Evolutionary conservation across 805 yeast genomes (phyloP).

Genomic region (Candida maltosa): DNA sequence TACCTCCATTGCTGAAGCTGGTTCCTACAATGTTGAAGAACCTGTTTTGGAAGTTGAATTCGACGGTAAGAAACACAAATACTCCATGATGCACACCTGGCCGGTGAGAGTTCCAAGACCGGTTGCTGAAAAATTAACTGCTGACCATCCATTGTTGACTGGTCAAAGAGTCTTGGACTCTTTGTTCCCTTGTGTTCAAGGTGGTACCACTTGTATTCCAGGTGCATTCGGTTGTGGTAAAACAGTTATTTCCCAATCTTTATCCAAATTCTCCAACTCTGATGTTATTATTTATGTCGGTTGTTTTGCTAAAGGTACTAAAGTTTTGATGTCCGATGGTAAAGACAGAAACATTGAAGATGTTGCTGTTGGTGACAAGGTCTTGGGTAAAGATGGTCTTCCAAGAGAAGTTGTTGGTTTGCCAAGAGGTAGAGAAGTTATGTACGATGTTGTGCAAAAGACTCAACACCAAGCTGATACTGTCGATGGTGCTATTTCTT

Average conservation of each 20-base stretch:
- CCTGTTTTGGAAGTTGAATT: constrained; percentile 90
- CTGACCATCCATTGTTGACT: constrained; percentile 92
- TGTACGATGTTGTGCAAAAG: constrained; percentile 34
- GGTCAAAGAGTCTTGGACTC: constrained; percentile 99
- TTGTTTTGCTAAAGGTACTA: constrained; percentile 34
- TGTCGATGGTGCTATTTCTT: constrained; percentile 14
- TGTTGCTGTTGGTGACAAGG: constrained; percentile 33
- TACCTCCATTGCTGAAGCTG: constrained; percentile 82
- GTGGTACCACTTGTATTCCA: constrained; percentile 99
- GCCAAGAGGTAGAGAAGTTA: constrained; percentile 41
- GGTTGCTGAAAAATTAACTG: constrained; percentile 88
- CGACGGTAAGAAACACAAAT: constrained; percentile 75
- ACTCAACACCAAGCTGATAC: constrained; percentile 16
- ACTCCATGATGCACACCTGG: constrained; percentile 98
- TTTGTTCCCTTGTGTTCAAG: constrained; percentile 98
- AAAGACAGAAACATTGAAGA: constrained; percentile 26
- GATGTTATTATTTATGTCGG: constrained; percentile 96
- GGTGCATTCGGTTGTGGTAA: constrained; percentile 99
- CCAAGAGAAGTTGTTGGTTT: constrained; percentile 36
- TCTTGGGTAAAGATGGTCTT: constrained; percentile 43
- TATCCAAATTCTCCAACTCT: constrained; percentile 96
- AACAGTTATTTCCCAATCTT: constrained; percentile 95
- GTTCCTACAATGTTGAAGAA: constrained; percentile 89
- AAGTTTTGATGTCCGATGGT: constrained; percentile 46
- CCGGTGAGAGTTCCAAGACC: constrained; percentile 99